Base-by-base conservation (phyloP, 805 yeast genomes). In the Millerozyma miso region DNA sequence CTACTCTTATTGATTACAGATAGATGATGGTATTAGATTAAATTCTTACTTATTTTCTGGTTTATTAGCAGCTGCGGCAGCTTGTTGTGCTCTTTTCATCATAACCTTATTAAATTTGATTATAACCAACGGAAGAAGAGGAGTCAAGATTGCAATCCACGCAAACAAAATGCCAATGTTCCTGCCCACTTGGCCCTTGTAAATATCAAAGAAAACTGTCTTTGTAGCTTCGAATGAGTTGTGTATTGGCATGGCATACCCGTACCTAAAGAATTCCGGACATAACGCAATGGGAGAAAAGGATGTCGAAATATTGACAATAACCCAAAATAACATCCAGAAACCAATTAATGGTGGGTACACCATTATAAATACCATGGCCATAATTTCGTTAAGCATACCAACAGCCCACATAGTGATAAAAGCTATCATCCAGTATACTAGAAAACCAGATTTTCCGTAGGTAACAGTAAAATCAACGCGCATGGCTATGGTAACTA, bases 351-450 rank as follows among this genome's bases (percentile, higher is more conserved):
- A 51, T 20, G 88, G 88, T 0, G 93, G 91, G 39, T 71, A 70
- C 13, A 67, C 43, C 4, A 80, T 61, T 38, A 82, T 64, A 5
- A 76, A 56, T 4, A 84, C 26, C 59, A 80, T 56, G 0, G 81
- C 80, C 51, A 76, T 63, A 47, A 82, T 78, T 60, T 86, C 93
- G 55, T 81, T 83, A 23, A 83, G 81, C 35, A 84, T 78, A 45
- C 95, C 95, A 31, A 85, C 83, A 0, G 90, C 87, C 48, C 80
- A 65, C 87, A 86, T 81, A 4, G 87, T 76, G 39, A 86, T 51
- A 58, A 67, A 86, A 4, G 81, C 72, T 29, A 80, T 51, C 77
- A 83, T 73, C 95, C 95, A 87, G 48, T 76, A 77, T 1, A 85
- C 81, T 33, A 86, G 73, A 60, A 85, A 85, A 0, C 95, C 95